Evolutionary conservation across 2,329 filamentous ascomycete species (phyloP).

Genomic region (Ophiosphaerella herpotricha): DNA sequence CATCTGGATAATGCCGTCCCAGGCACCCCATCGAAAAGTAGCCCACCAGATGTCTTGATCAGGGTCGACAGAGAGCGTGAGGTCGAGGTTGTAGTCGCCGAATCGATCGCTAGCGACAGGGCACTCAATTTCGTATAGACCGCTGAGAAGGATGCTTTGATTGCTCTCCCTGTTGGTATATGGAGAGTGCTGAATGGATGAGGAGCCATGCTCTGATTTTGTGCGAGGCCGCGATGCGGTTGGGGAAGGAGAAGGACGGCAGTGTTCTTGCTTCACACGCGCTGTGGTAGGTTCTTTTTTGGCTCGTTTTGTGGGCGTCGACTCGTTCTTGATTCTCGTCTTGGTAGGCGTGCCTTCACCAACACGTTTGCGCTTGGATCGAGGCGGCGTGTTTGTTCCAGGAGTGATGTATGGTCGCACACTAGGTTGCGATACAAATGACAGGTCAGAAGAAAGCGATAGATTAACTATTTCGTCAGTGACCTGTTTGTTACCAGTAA

Average conservation of each 20-base stretch:
- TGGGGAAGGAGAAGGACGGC: conserved; percentile 1
- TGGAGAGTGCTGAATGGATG: conserved; percentile 1
- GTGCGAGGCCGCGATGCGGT: conserved; percentile 9
- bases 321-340: conserved; percentile 2
- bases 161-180: background rate
- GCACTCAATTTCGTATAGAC: conserved; percentile 50
- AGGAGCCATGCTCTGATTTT: conserved; percentile 10
- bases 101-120: conserved; percentile 15
- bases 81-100: conserved; percentile 43
- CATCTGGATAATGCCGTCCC: conserved; percentile 52
- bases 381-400: background rate
- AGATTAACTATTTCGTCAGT: conserved; percentile 8
- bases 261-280: conserved; percentile 1
- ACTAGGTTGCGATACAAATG: background rate
- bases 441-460: background rate
- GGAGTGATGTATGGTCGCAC: background rate
- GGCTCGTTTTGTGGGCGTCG: conserved; percentile 1
- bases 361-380: conserved; percentile 7
- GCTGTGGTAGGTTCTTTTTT: conserved; percentile 4
- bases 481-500: background rate
- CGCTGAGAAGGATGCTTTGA: conserved; percentile 45
- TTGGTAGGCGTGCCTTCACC: background rate
- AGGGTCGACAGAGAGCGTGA: conserved; percentile 29
- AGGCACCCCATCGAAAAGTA: conserved; percentile 50
- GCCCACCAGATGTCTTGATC: conserved; percentile 52